A percentile compares a stretch with the other conserved stretches of the same genome.
phyloP scores from a whole-genome alignment of 805 yeast genomes.

The Wickerhamiella lipophila region DNA sequence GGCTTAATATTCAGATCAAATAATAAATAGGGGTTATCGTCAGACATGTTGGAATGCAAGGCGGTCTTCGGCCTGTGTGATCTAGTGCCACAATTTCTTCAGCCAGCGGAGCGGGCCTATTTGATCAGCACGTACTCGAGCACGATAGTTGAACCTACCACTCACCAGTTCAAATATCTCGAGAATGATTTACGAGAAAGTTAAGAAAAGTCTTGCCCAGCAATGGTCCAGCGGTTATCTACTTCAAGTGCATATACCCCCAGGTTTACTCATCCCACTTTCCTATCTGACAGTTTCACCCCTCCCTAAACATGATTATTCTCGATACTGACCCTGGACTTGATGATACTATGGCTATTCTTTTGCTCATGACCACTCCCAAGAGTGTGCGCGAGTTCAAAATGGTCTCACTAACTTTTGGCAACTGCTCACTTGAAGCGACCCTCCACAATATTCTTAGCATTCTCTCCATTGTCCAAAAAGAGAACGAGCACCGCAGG shows the following conservation, averaged over 20 bases:
- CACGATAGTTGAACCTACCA: no score
- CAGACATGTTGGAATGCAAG: no score
- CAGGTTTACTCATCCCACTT: background rate
- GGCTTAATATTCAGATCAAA: no score
- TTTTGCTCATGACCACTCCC: conserved; percentile 28
- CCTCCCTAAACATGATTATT: conserved; percentile 21
- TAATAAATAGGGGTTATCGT: no score
- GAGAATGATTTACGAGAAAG: no score
- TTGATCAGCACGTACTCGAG: no score
- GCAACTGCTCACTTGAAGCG: conserved; percentile 28
- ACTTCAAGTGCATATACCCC: no score
- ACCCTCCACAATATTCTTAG: conserved; percentile 29
- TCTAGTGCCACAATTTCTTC: background rate
- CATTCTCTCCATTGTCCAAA: conserved; percentile 27
- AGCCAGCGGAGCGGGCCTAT: no score
- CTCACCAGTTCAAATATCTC: no score
- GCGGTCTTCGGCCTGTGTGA: no score
- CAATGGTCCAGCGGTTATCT: no score
- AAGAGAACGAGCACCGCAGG: conserved; percentile 24
- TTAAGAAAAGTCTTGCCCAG: no score
- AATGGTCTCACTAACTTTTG: conserved; percentile 30
- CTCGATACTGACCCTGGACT: conserved; percentile 35
- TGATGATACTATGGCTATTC: conserved; percentile 32
- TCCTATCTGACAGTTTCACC: background rate
- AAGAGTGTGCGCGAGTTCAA: conserved; percentile 22